Evolutionary conservation across 2,329 filamentous ascomycete genomes (phyloP).

Genomic region (Pleomassaria siparia): DNA sequence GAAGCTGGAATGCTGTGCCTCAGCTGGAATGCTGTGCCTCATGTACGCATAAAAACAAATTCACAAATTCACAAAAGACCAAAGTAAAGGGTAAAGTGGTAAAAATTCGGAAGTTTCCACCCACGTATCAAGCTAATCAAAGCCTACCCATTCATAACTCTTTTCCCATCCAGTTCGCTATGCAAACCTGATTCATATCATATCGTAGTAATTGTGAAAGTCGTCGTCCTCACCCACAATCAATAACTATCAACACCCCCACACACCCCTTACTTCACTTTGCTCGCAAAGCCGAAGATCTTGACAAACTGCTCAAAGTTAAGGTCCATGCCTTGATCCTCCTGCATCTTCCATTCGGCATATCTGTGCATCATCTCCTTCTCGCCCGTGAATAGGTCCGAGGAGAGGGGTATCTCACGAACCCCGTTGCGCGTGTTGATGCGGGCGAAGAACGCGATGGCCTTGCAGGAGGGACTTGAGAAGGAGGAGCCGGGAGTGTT

Average conservation of each 20-base stretch:
- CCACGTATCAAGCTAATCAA: too few species aligned
- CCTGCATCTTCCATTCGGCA: constrained; percentile 11
- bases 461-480: too few species aligned
- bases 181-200: too few species aligned
- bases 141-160: too few species aligned
- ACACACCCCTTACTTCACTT: not conserved
- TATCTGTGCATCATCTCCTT: constrained; percentile 11
- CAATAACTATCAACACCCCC: not conserved
- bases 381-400: constrained; percentile 6
- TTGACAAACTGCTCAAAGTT: constrained; percentile 14
- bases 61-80: too few species aligned
- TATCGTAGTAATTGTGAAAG: too few species aligned
- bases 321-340: constrained; percentile 4
- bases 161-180: too few species aligned
- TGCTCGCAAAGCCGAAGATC: constrained; percentile 13
- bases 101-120: too few species aligned
- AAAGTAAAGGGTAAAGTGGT: too few species aligned
- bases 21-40: not conserved
- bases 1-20: not conserved
- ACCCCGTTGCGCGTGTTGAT: constrained; percentile 6
- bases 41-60: not conserved
- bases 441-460: constrained; percentile 16
- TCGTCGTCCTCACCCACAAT: too few species aligned
- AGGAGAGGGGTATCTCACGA: constrained; percentile 9
- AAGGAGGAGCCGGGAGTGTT: not conserved